phyloP scores from a whole-genome alignment of 192 early-diverging fungal species.

The Powellomyces hirtus region DNA sequence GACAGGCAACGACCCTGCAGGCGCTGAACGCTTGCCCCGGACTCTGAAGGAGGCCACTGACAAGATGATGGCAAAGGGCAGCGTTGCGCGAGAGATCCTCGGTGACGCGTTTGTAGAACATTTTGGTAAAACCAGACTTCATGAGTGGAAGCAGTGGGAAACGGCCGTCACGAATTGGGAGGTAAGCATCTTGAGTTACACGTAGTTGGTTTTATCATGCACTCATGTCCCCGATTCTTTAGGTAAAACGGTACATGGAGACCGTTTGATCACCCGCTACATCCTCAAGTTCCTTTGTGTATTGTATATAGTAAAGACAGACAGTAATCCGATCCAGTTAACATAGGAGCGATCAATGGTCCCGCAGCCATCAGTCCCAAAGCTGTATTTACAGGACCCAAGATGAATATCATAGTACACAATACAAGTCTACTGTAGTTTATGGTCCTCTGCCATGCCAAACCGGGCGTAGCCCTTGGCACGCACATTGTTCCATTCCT shows the following conservation, averaged over 20 bases:
- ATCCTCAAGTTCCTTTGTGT: no score
- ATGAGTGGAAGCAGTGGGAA: constrained; percentile 76
- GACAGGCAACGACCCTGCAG: constrained; percentile 25
- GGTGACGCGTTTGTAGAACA: constrained; percentile 79
- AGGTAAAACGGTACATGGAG: constrained; percentile 43
- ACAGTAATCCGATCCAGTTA: no score
- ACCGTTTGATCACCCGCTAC: constrained; percentile 35
- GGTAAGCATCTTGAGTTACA: constrained; percentile 60
- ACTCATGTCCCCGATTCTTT: background rate
- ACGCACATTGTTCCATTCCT: background rate
- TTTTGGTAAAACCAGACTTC: constrained; percentile 66
- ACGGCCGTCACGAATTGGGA: constrained; percentile 75
- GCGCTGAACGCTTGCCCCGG: constrained; percentile 47
- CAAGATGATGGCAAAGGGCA: constrained; percentile 61
- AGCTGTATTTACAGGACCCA: no score
- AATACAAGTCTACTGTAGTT: no score
- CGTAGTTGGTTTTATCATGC: constrained; percentile 48
- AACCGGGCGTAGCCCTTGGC: background rate
- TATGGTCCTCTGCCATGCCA: background rate
- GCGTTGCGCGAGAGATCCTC: constrained; percentile 67
- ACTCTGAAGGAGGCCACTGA: constrained; percentile 64
- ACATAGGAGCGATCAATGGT: no score
- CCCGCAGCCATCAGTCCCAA: no score
- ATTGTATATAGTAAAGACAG: no score
- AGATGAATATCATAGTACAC: no score